Base-by-base conservation (phyloP, 495 filamentous ascomycete species). In the Saxophila tyrrhenica region DNA sequence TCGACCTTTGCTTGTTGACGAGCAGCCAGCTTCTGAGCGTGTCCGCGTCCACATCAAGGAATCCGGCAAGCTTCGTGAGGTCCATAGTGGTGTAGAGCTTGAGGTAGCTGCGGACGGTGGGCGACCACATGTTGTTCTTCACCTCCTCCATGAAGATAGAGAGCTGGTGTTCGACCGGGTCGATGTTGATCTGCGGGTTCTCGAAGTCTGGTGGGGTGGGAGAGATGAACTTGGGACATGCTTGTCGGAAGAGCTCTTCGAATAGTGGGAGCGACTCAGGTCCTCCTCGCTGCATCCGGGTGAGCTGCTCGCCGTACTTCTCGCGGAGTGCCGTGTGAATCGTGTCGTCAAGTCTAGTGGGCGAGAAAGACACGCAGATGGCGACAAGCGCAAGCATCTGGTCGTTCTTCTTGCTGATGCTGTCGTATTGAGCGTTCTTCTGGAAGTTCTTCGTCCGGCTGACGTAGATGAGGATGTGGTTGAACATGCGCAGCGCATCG, bases 61-160 rank as follows among this genome's bases (percentile, higher is more conserved):
- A 97, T 50, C 89, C 89, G 52, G 92, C 91, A 51, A 98, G 80
- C 74, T 98, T 98, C 76, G 94, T 91, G 58, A 98, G 75, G 66
- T 98, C 92, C 88, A 97, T 96, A 57, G 94, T 98, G 39, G 94
- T 97, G 78, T 98, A 98, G 52, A 98, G 88, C 68, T 94, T 92
- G 54, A 98, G 80, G 76, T 97, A 98, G 51, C 90, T 95, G 74
- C 91, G 94, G 64, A 98, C 80, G 38, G 89, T 95, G 39, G 92
- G 92, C 67, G 85, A 82, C 74, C 83, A 84, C 73, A 95, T 97
- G 78, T 95, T 95, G 58, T 79, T 87, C 81, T 92, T 94, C 65
- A 98, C 89, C 75, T 97, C 92, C 56, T 95, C 88, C 91, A 98
- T 96, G 76, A 98, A 98, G 73, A 97, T 85, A 64, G 83, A 76